These are phyloP conservation scores for Pneumocystis sp. DNA, from an alignment of 1,139 yeast species.

Conservation along the genomic window DNA sequence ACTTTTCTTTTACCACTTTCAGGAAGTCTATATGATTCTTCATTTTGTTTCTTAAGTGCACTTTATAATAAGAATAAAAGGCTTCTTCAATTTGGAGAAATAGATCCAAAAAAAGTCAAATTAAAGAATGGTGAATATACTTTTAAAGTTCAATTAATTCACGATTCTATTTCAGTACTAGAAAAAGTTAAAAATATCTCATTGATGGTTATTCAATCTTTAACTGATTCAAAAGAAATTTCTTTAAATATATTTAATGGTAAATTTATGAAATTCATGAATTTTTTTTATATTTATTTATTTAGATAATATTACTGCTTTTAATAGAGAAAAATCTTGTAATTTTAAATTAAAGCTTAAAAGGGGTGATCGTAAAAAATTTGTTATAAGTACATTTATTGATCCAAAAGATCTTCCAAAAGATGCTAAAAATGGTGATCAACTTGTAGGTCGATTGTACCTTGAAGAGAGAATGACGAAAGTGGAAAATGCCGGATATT, in stretches of 20 bases:
- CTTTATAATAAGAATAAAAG: conserved; percentile 11
- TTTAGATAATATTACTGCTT: conserved; percentile 6
- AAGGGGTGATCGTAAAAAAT: conserved; percentile 1
- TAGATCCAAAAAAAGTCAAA: conserved; percentile 7
- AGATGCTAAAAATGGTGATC: conserved; percentile 8
- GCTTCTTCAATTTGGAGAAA: conserved; percentile 9
- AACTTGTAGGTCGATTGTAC: conserved; percentile 7
- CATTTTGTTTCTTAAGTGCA: conserved; percentile 9
- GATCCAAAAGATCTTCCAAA: conserved; percentile 7
- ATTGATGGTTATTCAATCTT: conserved; percentile 4
- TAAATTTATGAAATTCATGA: not conserved
- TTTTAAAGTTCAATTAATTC: conserved; percentile 6
- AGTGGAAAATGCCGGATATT: not conserved
- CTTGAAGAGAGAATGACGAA: not conserved
- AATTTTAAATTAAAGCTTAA: conserved; percentile 5
- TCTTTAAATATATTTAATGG: conserved; percentile 8
- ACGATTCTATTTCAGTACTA: conserved; percentile 5
- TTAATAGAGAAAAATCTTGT: conserved; percentile 6
- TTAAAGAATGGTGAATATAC: conserved; percentile 9
- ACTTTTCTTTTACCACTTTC: conserved; percentile 7
- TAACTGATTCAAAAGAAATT: conserved; percentile 8
- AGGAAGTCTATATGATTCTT: conserved; percentile 10
- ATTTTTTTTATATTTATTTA: not conserved
- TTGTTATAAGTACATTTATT: conserved; percentile 8
- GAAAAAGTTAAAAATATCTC: conserved; percentile 8